Conservation (phyloP, 2,329 filamentous ascomycete genomes). For the Emergomyces orientalis region DNA sequence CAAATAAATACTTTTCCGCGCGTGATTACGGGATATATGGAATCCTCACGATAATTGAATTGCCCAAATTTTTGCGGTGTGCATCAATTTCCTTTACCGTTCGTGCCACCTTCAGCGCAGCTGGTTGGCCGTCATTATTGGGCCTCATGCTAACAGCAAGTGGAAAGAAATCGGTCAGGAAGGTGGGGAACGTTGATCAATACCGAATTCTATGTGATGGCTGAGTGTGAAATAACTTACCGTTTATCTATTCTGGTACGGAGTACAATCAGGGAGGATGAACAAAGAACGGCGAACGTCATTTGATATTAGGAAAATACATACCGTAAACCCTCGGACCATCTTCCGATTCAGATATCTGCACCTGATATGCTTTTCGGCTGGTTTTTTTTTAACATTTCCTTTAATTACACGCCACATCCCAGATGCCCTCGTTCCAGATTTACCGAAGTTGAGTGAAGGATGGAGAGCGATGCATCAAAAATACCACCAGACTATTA, state of each 20-base stretch:
- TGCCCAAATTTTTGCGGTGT: not conserved
- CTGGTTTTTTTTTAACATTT: not conserved
- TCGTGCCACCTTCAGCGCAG: not conserved
- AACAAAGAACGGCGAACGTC: not conserved
- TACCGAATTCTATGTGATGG: not conserved
- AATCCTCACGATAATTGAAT: not conserved
- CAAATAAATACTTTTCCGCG: not conserved
- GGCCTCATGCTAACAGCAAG: not conserved
- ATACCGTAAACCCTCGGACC: not conserved
- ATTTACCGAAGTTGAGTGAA: too few species aligned
- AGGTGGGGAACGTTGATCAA: not conserved
- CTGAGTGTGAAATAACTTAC: not conserved
- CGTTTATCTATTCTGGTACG: not conserved
- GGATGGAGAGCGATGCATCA: too few species aligned
- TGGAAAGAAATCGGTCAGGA: not conserved
- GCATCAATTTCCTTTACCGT: not conserved
- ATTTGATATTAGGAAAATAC: not conserved
- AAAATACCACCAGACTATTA: too few species aligned
- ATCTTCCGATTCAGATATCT: not conserved
- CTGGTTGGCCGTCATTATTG: not conserved
- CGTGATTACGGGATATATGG: too few species aligned
- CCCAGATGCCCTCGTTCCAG: too few species aligned
- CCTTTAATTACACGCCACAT: too few species aligned
- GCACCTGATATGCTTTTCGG: not conserved
- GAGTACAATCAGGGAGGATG: not conserved